phyloP scores from a whole-genome alignment of 1,284 basidiomycete genomes.

The Chalciporus sp. region DNA sequence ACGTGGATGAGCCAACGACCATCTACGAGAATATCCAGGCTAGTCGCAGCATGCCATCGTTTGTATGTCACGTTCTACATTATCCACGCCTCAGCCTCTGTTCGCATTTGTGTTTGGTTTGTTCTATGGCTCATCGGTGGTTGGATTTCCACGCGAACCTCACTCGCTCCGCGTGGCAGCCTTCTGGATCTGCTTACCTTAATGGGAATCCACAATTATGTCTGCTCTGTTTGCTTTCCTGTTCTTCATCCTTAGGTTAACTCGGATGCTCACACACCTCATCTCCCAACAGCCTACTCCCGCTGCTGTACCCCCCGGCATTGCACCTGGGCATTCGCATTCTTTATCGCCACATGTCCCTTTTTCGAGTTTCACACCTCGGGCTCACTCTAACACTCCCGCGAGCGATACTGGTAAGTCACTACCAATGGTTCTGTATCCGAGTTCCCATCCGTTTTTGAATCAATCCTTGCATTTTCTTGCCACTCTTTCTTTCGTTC shows the following conservation, averaged over 20 bases:
- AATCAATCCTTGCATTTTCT: neutral
- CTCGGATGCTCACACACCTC: slow-evolving; percentile 3
- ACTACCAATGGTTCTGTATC: neutral
- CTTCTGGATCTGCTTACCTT: too few species aligned
- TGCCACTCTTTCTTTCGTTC: neutral
- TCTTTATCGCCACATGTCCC: slow-evolving; percentile 21
- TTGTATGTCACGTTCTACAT: slow-evolving; percentile 22
- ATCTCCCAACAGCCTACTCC: slow-evolving; percentile 18
- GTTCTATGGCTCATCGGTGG: too few species aligned
- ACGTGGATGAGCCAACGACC: slow-evolving; percentile 6
- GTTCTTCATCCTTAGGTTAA: neutral
- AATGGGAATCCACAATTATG: neutral
- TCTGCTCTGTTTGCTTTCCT: neutral
- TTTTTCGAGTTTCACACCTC: slow-evolving; percentile 25
- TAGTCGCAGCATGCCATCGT: slow-evolving; percentile 23
- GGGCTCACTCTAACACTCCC: slow-evolving; percentile 29
- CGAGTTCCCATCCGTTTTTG: neutral
- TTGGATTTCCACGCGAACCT: neutral
- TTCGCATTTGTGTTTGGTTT: neutral
- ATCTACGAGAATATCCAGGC: slow-evolving; percentile 18
- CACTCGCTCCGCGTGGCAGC: neutral
- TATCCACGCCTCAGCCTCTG: neutral
- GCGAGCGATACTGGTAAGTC: slow-evolving; percentile 32
- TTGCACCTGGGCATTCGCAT: slow-evolving; percentile 9
- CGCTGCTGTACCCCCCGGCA: slow-evolving; percentile 1